Evolutionary conservation across 2,329 filamentous ascomycete species (phyloP), one percentile per base, ranked within the genome.

Genomic region (Fusarium sp.): DNA sequence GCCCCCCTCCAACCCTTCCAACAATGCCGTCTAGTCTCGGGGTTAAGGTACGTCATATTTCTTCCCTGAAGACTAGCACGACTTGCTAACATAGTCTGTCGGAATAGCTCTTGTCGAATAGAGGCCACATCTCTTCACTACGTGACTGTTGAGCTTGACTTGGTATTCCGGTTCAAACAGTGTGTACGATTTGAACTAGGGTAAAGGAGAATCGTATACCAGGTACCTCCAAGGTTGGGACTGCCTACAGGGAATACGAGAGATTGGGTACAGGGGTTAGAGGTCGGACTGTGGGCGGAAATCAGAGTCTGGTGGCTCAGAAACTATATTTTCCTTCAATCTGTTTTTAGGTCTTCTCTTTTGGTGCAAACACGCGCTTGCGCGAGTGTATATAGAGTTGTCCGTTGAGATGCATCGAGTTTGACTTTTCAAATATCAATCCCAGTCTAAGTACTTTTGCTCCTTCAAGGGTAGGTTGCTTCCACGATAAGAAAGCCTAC

Each of bases 1-100:
- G 29, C 59, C 64, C 4, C 68, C 68, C 24, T 70, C 68, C 3
- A 68, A 64, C 27, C 52, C 52, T 37, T 14, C 31, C 10, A 20
- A 57, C 27, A 39, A 39, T 39, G 18, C 37, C 37, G 18, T 39
- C 37, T 39, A 39, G 37, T n/a, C 18, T 39, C 37, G 18, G 37
- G 37, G n/a, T 39, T n/a, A 39, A n/a, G 37, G 37, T 39, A 39
- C 37, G 37, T n/a, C 18, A 39, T 39, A 18, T 39, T 39, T 39
- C 37, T 39, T 39, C 37, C 18, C 37, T 10, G 9, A 39, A 39
- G 37, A 39, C 18, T n/a, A 39, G 18, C 18, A n/a, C 18, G 37
- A n/a, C 18, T 39, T 39, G 18, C 37, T n/a, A 39, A 39, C 37
- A 39, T 39, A 39, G 37, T n/a, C 18, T 39, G 37, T 39, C 37